phyloP scores from a whole-genome alignment of 352 stramenopile genomes.

The Aphanomyces cochlioides region DNA sequence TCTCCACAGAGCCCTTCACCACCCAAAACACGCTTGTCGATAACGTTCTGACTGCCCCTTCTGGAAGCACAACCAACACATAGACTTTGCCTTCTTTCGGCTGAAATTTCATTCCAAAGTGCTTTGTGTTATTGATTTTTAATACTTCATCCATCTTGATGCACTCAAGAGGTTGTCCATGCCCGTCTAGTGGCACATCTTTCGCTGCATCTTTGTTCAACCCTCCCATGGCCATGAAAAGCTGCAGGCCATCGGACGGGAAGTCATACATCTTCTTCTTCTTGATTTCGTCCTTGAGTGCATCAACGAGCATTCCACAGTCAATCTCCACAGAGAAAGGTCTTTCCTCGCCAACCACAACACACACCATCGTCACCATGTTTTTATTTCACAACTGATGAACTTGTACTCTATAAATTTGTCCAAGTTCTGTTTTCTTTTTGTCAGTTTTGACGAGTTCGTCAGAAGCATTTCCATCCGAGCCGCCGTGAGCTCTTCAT shows the following conservation, averaged over 20 bases:
- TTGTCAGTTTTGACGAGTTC: too few relatives aligned
- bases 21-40: background rate
- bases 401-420: background rate
- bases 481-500: too few relatives aligned
- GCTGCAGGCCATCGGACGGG: background rate
- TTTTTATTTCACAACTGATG: background rate
- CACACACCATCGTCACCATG: background rate
- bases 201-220: constrained; percentile 20
- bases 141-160: constrained; percentile 12
- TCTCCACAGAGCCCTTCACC: background rate
- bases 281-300: constrained; percentile 9
- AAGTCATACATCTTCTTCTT: constrained; percentile 13
- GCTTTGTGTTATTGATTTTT: background rate
- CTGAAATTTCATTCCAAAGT: too few relatives aligned
- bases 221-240: background rate
- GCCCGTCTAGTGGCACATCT: background rate
- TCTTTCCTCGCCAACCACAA: background rate
- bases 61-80: too few relatives aligned
- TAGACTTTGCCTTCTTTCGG: too few relatives aligned
- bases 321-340: background rate
- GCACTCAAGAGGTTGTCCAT: background rate
- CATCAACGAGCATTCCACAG: background rate
- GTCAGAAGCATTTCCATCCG: too few relatives aligned
- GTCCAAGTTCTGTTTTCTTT: too few relatives aligned
- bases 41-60: constrained; percentile 22